Evolutionary conservation across 768 basidiomycete genomes (phyloP), one percentile per base, ranked within the genome.

Genomic region (Asterophora parasitica): DNA sequence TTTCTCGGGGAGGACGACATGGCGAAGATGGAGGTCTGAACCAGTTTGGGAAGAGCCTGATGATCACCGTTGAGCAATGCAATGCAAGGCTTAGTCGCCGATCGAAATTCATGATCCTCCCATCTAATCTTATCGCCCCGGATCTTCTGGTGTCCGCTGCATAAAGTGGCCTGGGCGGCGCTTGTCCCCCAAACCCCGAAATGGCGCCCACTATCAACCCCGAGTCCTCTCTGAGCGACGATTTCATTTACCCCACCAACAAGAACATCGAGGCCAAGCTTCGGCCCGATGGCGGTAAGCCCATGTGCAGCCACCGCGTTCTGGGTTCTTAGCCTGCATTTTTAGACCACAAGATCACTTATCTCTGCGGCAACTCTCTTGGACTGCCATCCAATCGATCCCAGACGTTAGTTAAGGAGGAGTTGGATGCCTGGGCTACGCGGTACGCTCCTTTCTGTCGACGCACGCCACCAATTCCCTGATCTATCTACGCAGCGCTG

Each of bases 311-410:
- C 27, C 33, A 34, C 11, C 34, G 36, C 23, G 6, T 35, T 42
- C 35, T 37, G 3, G 17, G 7, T 32, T 48, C 44, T 46, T 56
- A 41, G 42, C 20, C 40, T 46, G 42, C 26, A 31, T 48, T 52
- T 71, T 66, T 65, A 74, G 79, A 80, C 42, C 63, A 61, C 46
- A 69, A 72, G 46, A 83, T 81, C 64, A 81, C 83, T 28, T 99
- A 99, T 65, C 82, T 99, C 43, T 94, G 91, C 63, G 96, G 96
- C 28, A 98, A 99, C 70, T 97, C 93, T 19, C 78, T 98, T 8
- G 96, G 96, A 4, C 74, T 86, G 46, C 71, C 90, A 59, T 79
- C 88, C 36, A 89, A 83, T 62, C 73, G 79, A 31, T 87, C 93
- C 26, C 76, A 78, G 53, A 63, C 73, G 51, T 73, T 93, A 36